These are phyloP conservation scores for Hamigera avellanea DNA, from an alignment of 495 filamentous ascomycete species.

Conservation along the genomic window DNA sequence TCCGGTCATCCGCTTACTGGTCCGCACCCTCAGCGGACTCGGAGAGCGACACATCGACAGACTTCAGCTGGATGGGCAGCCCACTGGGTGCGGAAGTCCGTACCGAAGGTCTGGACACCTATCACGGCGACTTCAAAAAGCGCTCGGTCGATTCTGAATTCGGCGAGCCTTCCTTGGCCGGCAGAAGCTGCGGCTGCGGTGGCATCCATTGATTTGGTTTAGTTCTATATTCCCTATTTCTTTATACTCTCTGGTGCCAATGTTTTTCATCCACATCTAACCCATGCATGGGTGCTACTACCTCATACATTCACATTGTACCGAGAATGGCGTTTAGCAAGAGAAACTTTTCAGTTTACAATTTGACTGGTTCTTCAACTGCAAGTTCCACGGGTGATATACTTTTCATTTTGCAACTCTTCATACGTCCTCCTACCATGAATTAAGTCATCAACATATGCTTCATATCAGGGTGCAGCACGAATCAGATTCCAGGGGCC, in stretches of 20 bases:
- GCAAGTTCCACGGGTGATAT: no score
- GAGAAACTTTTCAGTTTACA: no score
- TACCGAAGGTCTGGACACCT: conserved; percentile 32
- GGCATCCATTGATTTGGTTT: conserved; percentile 16
- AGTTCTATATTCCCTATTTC: background rate
- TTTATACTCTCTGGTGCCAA: background rate
- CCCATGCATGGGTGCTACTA: background rate
- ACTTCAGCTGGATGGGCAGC: conserved; percentile 33
- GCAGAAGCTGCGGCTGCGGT: conserved; percentile 29
- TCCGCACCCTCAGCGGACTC: conserved; percentile 9
- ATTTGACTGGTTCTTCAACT: no score
- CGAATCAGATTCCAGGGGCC: no score
- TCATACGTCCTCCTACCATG: no score
- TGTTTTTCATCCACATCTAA: no score
- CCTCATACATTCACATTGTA: no score
- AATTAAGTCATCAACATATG: no score
- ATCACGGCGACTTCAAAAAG: conserved; percentile 36
- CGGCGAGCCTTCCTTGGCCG: background rate
- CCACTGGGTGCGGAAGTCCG: conserved; percentile 22
- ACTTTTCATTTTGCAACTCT: no score
- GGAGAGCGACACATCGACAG: background rate
- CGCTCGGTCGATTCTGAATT: no score
- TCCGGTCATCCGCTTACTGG: conserved; percentile 61
- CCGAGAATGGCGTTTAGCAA: no score
- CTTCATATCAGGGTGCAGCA: no score